phyloP scores from a whole-genome alignment of 176 grass and related monocot genomes.

The Tillandsia fasciculata region DNA sequence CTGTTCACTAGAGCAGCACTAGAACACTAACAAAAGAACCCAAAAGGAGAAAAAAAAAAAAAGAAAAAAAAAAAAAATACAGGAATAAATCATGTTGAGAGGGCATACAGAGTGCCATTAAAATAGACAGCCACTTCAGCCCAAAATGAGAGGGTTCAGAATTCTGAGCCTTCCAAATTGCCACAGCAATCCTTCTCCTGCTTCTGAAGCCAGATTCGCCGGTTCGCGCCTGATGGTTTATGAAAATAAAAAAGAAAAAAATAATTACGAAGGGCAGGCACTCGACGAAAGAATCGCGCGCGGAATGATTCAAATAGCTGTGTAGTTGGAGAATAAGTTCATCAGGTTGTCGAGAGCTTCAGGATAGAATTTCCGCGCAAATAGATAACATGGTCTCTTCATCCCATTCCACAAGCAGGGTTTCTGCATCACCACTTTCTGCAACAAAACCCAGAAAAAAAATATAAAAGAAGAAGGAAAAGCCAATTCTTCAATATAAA shows the following conservation, averaged over 20 bases:
- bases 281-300: constrained; percentile 28
- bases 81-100: constrained; percentile 37
- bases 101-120: constrained; percentile 34
- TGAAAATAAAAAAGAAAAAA: constrained; percentile 23
- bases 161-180: constrained; percentile 25
- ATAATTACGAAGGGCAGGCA: constrained; percentile 3
- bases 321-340: constrained; percentile 75
- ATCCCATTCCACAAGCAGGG: constrained; percentile 92
- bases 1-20: constrained; percentile 24
- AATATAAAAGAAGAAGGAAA: background rate
- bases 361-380: constrained; percentile 84
- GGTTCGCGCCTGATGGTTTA: constrained; percentile 55
- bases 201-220: constrained; percentile 31
- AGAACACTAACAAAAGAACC: constrained; percentile 15
- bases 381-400: constrained; percentile 93
- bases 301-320: constrained; percentile 43
- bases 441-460: constrained; percentile 10
- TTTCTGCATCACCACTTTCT: constrained; percentile 55
- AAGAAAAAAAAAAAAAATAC: constrained; percentile 7
- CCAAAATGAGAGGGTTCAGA: constrained; percentile 21
- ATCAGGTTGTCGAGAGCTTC: constrained; percentile 70
- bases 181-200: constrained; percentile 20
- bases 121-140: constrained; percentile 30
- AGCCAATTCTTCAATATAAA: too few species aligned
- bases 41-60: constrained; percentile 8